phyloP scores from a whole-genome alignment of 345 rosid genomes.

The Punica granatum region DNA sequence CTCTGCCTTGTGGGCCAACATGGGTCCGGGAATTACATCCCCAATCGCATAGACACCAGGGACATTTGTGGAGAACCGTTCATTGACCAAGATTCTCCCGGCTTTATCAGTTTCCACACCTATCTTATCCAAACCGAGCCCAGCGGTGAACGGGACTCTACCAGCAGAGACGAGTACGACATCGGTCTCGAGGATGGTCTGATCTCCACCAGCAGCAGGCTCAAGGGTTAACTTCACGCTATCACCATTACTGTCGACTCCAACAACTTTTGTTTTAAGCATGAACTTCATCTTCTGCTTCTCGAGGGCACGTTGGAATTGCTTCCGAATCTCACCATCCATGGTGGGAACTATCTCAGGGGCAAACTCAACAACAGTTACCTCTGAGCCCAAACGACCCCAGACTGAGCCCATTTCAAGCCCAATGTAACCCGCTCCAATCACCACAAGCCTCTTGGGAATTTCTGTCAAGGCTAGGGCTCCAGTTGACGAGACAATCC shows the following conservation, averaged over 20 bases:
- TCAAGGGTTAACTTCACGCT: conserved; percentile 78
- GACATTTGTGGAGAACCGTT: conserved; percentile 69
- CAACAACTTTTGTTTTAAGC: conserved; percentile 96
- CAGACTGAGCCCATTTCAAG: conserved; percentile 99
- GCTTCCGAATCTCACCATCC: conserved; percentile 96
- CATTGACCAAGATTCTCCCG: conserved; percentile 77
- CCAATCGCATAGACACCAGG: conserved; percentile 88
- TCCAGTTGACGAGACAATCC: conserved; percentile 95
- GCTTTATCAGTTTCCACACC: conserved; percentile 86
- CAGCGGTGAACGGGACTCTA: conserved; percentile 79
- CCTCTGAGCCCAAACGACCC: conserved; percentile 91
- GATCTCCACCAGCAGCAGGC: conserved; percentile 82
- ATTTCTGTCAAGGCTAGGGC: conserved; percentile 67
- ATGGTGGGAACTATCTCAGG: conserved; percentile 84
- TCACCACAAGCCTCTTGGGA: conserved; percentile 89
- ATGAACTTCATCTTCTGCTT: conserved; percentile 97
- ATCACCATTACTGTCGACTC: conserved; percentile 67
- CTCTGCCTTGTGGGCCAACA: conserved; percentile 99
- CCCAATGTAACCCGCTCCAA: conserved; percentile 98
- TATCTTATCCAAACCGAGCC: conserved; percentile 80
- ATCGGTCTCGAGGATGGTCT: conserved; percentile 84
- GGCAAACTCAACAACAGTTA: conserved; percentile 96
- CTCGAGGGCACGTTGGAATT: conserved; percentile 86
- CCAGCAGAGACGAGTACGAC: conserved; percentile 96
- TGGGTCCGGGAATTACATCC: conserved; percentile 97